phyloP scores from a whole-genome alignment of 192 early-diverging fungal species.

The Rhizoclosmatium sp. region DNA sequence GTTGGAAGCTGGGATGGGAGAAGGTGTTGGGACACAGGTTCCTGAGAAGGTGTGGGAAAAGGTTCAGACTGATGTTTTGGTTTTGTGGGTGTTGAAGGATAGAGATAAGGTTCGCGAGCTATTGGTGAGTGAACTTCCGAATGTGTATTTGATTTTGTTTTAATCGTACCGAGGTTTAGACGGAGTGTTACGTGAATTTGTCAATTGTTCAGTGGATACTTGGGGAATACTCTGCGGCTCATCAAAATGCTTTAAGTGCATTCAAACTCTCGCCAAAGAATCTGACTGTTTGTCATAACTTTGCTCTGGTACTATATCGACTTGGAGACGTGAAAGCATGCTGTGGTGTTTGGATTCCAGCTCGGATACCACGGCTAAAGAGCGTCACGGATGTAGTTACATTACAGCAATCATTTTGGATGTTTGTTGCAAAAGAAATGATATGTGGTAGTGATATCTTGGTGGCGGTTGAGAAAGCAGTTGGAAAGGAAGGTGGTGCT shows the following conservation, averaged over 20 bases:
- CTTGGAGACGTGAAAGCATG: not conserved
- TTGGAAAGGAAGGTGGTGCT: not conserved
- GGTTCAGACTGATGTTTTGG: not conserved
- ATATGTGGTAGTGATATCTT: not conserved
- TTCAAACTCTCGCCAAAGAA: not conserved
- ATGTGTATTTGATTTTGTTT: not conserved
- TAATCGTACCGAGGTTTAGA: not conserved
- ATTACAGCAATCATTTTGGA: not conserved
- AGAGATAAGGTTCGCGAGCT: not conserved
- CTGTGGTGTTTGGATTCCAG: not conserved
- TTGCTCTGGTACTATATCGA: not conserved
- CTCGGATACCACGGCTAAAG: not conserved
- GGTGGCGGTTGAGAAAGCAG: not conserved
- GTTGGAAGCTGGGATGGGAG: not conserved
- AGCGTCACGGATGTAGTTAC: not conserved
- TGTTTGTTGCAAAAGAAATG: not conserved
- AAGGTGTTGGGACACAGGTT: not conserved
- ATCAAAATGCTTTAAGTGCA: not conserved
- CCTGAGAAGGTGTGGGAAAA: not conserved
- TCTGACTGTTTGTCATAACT: constrained; percentile 1
- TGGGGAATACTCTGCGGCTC: not conserved
- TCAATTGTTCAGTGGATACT: constrained; percentile 9
- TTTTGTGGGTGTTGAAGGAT: not conserved
- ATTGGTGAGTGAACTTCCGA: not conserved
- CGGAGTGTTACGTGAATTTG: not conserved